Evolutionary conservation across 768 basidiomycete species (phyloP).

Genomic region (Sporobolomyces phaffii): DNA sequence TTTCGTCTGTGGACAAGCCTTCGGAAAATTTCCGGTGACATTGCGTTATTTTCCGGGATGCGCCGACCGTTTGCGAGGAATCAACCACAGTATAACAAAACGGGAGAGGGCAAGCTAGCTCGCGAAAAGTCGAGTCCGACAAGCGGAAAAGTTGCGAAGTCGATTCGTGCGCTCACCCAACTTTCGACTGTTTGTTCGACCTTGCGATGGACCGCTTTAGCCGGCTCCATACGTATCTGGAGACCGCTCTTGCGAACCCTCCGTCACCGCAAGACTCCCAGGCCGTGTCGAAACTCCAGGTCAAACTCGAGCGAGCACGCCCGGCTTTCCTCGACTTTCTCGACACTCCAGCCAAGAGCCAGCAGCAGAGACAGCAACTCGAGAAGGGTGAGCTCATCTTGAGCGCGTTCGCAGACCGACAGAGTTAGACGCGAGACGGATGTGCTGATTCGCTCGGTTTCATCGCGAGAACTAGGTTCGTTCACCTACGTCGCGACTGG

Average conservation of each 20-base stretch:
- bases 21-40: too few species aligned
- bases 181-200: too few species aligned
- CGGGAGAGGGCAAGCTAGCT: too few species aligned
- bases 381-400: slow-evolving; percentile 38
- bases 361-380: slow-evolving; percentile 39
- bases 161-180: too few species aligned
- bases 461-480: slow-evolving; percentile 20
- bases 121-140: too few species aligned
- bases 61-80: too few species aligned
- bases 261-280: neutral
- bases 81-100: too few species aligned
- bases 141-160: too few species aligned
- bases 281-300: slow-evolving; percentile 25
- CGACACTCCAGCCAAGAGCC: slow-evolving; percentile 35
- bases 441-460: neutral
- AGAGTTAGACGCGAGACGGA: too few species aligned
- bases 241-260: slow-evolving; percentile 24
- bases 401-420: accelerated
- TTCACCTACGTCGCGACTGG: slow-evolving; percentile 42
- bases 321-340: slow-evolving; percentile 37
- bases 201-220: slow-evolving; percentile 33
- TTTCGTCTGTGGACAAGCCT: too few species aligned
- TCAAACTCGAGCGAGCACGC: slow-evolving; percentile 38
- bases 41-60: too few species aligned
- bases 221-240: slow-evolving; percentile 23